These are phyloP conservation scores for Aethionema arabicum DNA, from an alignment of 345 rosid species.

Conservation along the genomic window DNA sequence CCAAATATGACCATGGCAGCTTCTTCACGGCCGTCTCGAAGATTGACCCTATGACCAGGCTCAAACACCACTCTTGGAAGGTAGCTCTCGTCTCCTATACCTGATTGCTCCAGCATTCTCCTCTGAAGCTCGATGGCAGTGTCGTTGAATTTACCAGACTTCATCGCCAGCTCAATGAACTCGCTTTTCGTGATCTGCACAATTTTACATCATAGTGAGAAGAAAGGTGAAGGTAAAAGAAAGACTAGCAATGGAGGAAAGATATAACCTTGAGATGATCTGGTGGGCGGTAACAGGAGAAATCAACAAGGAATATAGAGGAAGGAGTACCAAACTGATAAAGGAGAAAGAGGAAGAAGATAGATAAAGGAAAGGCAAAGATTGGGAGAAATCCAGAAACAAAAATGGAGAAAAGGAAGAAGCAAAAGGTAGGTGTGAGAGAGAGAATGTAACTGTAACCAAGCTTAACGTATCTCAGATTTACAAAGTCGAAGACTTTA, in stretches of 20 bases:
- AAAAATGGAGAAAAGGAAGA: constrained; percentile 37
- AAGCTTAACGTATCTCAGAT: constrained; percentile 59
- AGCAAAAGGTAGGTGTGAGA: constrained; percentile 33
- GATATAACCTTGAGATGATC: constrained; percentile 58
- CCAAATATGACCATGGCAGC: constrained; percentile 68
- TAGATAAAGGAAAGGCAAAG: constrained; percentile 35
- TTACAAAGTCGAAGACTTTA: constrained; percentile 44
- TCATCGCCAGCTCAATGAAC: constrained; percentile 50
- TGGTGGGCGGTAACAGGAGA: constrained; percentile 67
- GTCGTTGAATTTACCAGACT: constrained; percentile 58
- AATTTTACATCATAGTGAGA: constrained; percentile 21
- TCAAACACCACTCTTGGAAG: constrained; percentile 56
- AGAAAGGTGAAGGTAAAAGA: background rate
- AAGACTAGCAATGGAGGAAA: background rate
- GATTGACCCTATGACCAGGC: constrained; percentile 40
- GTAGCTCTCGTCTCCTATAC: constrained; percentile 72
- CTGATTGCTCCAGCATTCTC: constrained; percentile 49
- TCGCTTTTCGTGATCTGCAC: constrained; percentile 57
- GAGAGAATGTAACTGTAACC: constrained; percentile 61
- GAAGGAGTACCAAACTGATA: constrained; percentile 46
- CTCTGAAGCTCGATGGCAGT: constrained; percentile 54
- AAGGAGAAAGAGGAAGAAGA: constrained; percentile 38
- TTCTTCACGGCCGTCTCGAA: constrained; percentile 65
- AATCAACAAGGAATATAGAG: constrained; percentile 54
- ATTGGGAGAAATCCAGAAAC: constrained; percentile 32